phyloP scores from a whole-genome alignment of 129 eudicot genomes.

The Saussurea involucrata region DNA sequence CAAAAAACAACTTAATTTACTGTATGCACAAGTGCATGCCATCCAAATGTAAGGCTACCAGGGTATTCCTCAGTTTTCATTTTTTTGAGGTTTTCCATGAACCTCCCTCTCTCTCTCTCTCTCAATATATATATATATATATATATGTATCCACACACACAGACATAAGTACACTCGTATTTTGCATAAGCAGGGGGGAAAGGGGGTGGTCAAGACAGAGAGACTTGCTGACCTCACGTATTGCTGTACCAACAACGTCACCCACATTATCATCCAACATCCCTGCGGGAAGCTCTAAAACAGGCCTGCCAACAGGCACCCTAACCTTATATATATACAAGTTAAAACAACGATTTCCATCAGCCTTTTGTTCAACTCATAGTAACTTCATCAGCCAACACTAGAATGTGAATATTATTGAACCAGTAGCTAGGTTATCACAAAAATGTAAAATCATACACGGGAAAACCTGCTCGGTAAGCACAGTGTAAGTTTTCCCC shows the following conservation, averaged over 20 bases:
- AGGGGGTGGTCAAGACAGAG: background rate
- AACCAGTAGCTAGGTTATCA: background rate
- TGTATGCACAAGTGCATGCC: too few relatives aligned
- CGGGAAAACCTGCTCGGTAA: slow-evolving; percentile 79
- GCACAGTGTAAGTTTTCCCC: slow-evolving; percentile 89
- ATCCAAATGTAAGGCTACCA: too few relatives aligned
- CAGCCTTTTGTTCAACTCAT: background rate
- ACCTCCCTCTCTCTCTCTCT: too few relatives aligned
- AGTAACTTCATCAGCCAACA: background rate
- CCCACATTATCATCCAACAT: slow-evolving; percentile 89
- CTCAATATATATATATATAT: too few relatives aligned
- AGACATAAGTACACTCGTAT: background rate
- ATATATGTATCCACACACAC: too few relatives aligned
- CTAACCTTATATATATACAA: slow-evolving; percentile 59
- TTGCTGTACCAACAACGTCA: slow-evolving; percentile 84
- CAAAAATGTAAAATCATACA: background rate
- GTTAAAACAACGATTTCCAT: background rate
- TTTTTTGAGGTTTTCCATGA: too few relatives aligned
- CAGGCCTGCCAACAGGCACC: slow-evolving; percentile 89
- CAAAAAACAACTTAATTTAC: too few relatives aligned
- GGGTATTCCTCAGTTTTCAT: too few relatives aligned
- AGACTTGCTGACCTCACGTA: slow-evolving; percentile 76
- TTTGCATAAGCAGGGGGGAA: background rate
- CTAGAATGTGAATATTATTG: background rate
- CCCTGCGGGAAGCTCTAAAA: slow-evolving; percentile 98